A percentile compares a stretch with the other conserved stretches of the same genome.
Evolutionary conservation across 1,139 yeast species (phyloP).

Genomic region (Blastobotrys aristatus): DNA sequence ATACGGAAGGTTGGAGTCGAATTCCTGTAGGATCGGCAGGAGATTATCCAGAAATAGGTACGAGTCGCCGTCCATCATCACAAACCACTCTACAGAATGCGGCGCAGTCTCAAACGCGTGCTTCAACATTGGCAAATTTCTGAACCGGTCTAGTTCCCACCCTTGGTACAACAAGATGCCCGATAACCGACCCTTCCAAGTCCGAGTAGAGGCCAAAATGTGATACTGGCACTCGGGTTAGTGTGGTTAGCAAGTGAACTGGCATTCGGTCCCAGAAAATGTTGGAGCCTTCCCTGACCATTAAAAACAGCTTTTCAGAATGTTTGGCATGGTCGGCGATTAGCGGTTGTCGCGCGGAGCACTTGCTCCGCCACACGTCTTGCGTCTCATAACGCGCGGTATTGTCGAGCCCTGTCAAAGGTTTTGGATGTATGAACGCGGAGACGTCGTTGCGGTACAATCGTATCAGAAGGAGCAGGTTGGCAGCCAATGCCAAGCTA

Average conservation of each 20-base stretch:
- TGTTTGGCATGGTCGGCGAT: conserved; percentile 27
- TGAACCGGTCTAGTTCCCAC: conserved; percentile 37
- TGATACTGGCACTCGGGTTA: conserved; percentile 33
- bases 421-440: no score
- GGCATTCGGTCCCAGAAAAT: conserved; percentile 38
- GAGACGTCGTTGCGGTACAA: no score
- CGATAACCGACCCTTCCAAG: conserved; percentile 30
- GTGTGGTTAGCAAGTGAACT: conserved; percentile 34
- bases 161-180: conserved; percentile 32
- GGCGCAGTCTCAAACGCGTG: conserved; percentile 31
- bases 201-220: conserved; percentile 36
- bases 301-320: conserved; percentile 28
- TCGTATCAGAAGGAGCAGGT: no score
- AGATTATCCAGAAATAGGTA: conserved; percentile 31
- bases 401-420: no score
- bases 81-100: conserved; percentile 34
- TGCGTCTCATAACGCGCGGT: no score
- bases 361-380: no score
- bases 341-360: conserved; percentile 26
- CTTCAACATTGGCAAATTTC: conserved; percentile 37
- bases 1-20: conserved; percentile 28
- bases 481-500: no score
- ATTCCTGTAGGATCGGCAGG: conserved; percentile 23
- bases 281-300: conserved; percentile 37
- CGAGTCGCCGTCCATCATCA: conserved; percentile 38